Conservation (phyloP, 2,329 filamentous ascomycete genomes). For the Venturia asperata region DNA sequence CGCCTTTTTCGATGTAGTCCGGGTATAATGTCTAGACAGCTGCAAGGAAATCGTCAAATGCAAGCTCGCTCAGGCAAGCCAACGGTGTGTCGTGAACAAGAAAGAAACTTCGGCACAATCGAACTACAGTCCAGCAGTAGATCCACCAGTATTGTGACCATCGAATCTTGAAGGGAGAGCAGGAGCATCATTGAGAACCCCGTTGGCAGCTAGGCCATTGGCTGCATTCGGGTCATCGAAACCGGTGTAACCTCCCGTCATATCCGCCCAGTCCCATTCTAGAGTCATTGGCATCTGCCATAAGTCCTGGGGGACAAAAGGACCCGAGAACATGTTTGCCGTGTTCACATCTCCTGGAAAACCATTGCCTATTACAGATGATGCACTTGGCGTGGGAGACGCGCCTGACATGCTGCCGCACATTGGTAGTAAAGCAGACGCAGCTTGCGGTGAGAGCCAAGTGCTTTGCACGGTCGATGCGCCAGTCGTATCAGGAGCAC, state of each 20-base stretch:
- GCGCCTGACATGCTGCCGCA: background rate
- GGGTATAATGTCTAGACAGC: slow-evolving; percentile 8
- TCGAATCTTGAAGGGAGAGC: background rate
- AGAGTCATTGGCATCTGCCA: slow-evolving; percentile 96
- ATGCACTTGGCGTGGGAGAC: slow-evolving; percentile 6
- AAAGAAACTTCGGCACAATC: background rate
- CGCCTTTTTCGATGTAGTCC: background rate
- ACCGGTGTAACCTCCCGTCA: slow-evolving; percentile 25
- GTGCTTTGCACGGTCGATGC: background rate
- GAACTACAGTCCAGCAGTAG: background rate
- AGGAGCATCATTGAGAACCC: slow-evolving; percentile 15
- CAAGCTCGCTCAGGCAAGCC: slow-evolving; percentile 9
- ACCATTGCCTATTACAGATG: background rate
- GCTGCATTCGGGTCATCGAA: slow-evolving; percentile 11
- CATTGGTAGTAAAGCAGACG: slow-evolving; percentile 7
- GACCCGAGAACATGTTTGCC: slow-evolving; percentile 60
- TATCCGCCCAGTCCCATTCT: slow-evolving; percentile 73
- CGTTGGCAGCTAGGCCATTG: slow-evolving; percentile 10
- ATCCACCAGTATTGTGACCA: background rate
- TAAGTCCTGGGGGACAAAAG: slow-evolving; percentile 83
- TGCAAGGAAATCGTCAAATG: background rate
- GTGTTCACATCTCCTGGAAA: slow-evolving; percentile 23
- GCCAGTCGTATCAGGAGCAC: background rate
- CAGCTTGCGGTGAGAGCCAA: slow-evolving; percentile 8
- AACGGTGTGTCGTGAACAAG: background rate